phyloP scores from a whole-genome alignment of 495 filamentous ascomycete species.

The Aspergillus nidulans region DNA sequence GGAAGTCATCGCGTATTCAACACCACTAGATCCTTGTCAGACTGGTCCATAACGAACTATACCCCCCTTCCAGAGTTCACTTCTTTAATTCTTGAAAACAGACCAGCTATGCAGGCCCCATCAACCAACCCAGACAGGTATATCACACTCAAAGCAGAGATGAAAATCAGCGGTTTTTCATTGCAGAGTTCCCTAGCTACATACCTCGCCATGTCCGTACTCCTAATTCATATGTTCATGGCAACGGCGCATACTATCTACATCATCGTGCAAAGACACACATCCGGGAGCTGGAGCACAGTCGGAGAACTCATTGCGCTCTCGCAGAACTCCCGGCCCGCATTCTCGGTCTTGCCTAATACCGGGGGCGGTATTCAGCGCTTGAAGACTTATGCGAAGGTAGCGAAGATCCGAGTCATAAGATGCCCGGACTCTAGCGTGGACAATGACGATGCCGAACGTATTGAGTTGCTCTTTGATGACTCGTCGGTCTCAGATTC shows the following conservation, averaged over 20 bases:
- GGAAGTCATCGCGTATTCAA: constrained; percentile 11
- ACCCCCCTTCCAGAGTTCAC: constrained; percentile 1
- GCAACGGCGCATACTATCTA: background rate
- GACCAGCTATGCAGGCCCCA: background rate
- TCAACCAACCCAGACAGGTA: background rate
- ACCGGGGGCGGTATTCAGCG: constrained; percentile 4
- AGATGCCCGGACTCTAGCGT: background rate
- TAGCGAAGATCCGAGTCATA: constrained; percentile 7
- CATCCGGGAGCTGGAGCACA: constrained; percentile 12
- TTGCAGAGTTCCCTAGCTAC: constrained; percentile 2
- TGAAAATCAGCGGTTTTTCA: constrained; percentile 14
- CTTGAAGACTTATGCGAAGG: constrained; percentile 5
- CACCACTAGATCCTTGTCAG: background rate
- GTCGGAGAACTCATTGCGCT: constrained; percentile 12
- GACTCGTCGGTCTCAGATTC: background rate
- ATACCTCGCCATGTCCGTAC: constrained; percentile 10
- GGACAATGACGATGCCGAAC: background rate
- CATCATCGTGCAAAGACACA: constrained; percentile 3
- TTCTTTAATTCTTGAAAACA: background rate
- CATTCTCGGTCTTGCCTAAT: background rate
- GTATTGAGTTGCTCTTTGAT: constrained; percentile 12
- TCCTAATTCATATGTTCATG: constrained; percentile 8
- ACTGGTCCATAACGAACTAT: constrained; percentile 11
- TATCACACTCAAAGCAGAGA: background rate
- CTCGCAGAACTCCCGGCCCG: constrained; percentile 11